These are phyloP conservation scores for Phytophthora chlamydospora DNA, from an alignment of 352 stramenopile species.

Conservation along the genomic window DNA sequence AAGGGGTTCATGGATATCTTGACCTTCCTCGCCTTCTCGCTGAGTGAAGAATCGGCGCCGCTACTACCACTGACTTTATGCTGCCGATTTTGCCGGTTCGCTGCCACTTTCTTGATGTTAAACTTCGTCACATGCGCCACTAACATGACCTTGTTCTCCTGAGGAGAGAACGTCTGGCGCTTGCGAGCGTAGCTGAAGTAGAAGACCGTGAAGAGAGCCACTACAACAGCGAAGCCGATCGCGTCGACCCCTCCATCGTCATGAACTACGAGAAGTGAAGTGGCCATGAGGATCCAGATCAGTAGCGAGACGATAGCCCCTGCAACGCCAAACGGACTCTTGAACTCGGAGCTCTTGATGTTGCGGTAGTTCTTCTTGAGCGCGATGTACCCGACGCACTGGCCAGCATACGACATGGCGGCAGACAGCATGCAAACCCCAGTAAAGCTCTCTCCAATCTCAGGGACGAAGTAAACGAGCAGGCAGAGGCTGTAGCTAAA, in stretches of 20 bases:
- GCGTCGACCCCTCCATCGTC: slow-evolving; percentile 27
- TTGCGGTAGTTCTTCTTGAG: slow-evolving; percentile 40
- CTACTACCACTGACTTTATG: background rate
- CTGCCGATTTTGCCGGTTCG: background rate
- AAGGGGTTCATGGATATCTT: background rate
- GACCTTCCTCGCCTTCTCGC: background rate
- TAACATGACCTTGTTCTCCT: slow-evolving; percentile 45
- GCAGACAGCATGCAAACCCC: slow-evolving; percentile 29
- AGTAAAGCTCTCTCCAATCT: slow-evolving; percentile 19
- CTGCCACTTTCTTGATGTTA: slow-evolving; percentile 25
- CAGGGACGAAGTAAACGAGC: slow-evolving; percentile 28
- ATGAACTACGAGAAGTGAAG: slow-evolving; percentile 25
- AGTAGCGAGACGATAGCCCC: slow-evolving; percentile 28
- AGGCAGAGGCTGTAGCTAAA: slow-evolving; percentile 41
- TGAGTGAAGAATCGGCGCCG: background rate
- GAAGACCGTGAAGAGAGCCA: slow-evolving; percentile 22
- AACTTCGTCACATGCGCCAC: slow-evolving; percentile 45
- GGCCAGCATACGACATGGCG: slow-evolving; percentile 36
- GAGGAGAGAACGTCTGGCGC: slow-evolving; percentile 37
- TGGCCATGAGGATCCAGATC: slow-evolving; percentile 28
- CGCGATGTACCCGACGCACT: slow-evolving; percentile 43
- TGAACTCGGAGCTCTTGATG: slow-evolving; percentile 39
- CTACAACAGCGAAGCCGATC: slow-evolving; percentile 18
- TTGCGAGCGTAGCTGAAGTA: slow-evolving; percentile 39
- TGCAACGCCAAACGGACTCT: slow-evolving; percentile 33